Evolutionary conservation across 169 alveolate genomes (phyloP).

Genomic region (Eimeria praecox): DNA sequence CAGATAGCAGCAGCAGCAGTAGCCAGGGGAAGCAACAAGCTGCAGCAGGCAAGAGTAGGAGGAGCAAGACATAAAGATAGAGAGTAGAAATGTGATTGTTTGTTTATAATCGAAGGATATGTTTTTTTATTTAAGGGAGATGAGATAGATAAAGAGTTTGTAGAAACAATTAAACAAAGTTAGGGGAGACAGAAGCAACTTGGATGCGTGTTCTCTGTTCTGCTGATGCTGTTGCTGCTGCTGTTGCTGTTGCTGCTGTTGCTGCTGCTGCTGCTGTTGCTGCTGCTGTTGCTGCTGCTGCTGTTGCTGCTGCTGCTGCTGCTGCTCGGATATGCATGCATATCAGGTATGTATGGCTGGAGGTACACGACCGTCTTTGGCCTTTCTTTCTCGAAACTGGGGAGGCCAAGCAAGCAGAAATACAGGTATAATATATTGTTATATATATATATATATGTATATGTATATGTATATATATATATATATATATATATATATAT

Average conservation of each 20-base stretch:
- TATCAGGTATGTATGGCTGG: constrained; percentile 52
- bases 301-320: constrained; percentile 33
- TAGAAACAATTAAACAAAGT: no score
- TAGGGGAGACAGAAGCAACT: background rate
- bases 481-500: no score
- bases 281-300: constrained; percentile 7
- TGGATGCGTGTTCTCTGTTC: no score
- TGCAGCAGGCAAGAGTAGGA: no score
- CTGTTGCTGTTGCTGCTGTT: constrained; percentile 6
- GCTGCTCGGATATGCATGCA: background rate
- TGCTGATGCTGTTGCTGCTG: background rate
- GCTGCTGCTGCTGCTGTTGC: constrained; percentile 7
- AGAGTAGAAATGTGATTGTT: background rate
- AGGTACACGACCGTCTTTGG: constrained; percentile 51
- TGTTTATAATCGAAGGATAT: background rate
- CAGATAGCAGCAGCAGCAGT: constrained; percentile 3
- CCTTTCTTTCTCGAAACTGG: constrained; percentile 38
- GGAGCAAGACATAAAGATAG: no score
- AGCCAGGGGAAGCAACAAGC: background rate
- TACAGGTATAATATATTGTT: background rate
- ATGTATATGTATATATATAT: background rate
- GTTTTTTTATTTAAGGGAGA: no score
- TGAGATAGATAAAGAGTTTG: no score
- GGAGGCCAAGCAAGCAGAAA: constrained; percentile 11
- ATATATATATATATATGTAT: background rate